Base-by-base conservation (phyloP, 495 filamentous ascomycete genomes). In the Chaetomium tenue region DNA sequence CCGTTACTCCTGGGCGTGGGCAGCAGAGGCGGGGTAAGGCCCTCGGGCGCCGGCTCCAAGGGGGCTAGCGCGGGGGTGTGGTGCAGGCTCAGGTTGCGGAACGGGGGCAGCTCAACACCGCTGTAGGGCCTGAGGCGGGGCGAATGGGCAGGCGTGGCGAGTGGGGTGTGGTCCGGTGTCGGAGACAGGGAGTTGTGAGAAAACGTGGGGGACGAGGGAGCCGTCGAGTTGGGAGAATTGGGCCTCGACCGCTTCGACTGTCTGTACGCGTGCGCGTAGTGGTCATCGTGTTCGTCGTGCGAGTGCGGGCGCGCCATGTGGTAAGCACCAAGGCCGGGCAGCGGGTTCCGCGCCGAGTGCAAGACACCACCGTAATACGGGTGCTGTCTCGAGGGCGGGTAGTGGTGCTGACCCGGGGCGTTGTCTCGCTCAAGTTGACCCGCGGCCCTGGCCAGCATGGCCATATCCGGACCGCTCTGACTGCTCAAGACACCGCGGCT, bases 191-290 rank as follows among this genome's bases (percentile, higher is more conserved):
- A 97, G 79, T 95, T 93, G 76, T 97, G 91, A 7, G 94, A 97
- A 79, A 97, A 98, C 39, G 91, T 97, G n/a, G 94, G 94, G 2
- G 94, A 98, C 30, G 93, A 95, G 30, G 94, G 94, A 23, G 93
- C 93, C 4, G 94, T 98, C 47, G 92, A 97, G 75, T 91, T 89
- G 18, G 94, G 95, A 5, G 95, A 96, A 74, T 91, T 92, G 44
- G 94, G 94, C 61, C 94, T 82, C 60, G 93, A 97, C 52, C 90
- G 86, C 81, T 97, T 97, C 37, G 87, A 86, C 61, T 88, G 85
- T 44, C 91, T 86, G 71, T 78, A 77, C 22, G 72, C 65, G 47
- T 89, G 85, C n/a, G 75, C 75, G 67, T 87, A 87, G 64, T 86
- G 81, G 65, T 90, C 91, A 26, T 85, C 84, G 66, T 93, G 89